Base-by-base conservation (phyloP, 2,329 filamentous ascomycete genomes). In the Talaromyces sp. region DNA sequence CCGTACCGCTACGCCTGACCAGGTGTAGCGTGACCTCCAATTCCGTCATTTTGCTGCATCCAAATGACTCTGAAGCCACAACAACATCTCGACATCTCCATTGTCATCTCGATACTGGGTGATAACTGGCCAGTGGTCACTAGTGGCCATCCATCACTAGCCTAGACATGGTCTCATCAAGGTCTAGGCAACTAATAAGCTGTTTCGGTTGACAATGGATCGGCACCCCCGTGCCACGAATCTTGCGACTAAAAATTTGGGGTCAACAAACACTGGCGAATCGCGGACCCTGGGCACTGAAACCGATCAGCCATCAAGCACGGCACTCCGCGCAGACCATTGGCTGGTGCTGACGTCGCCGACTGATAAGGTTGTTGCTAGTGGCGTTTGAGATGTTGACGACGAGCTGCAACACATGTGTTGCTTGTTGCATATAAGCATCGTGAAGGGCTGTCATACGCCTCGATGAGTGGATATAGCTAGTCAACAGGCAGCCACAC, bases 151-250 rank as follows among this genome's bases (percentile, higher is more conserved):
- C 29, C 22, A 22, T 19, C 31, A 36, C 49, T n/a, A 53, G 25
- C 22, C 13, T 29, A 59, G 31, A 58, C 54, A 38, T 58, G 22
- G 54, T 25, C 34, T 31, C 36, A 59, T n/a, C 10, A 29, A 27
- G 38, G 38, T 11, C 36, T 45, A n/a, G 40, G 29, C 40, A 61
- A 38, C 29, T 36, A 56, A 56, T 36, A 36, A 19, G n/a, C 11
- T 36, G 53, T 36, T 38, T 38, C 31, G 31, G 10, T 36, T 54
- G 27, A 36, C 19, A 19, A 36, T 56, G 27, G 47, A 62, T 62
- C 47, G 54, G 34, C 60, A 62, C 60, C 15, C 47, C 22, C 60
- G 22, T 62, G 60, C 60, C 59, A 40, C 47, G 13, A 51, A 38
- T 45, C 19, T 36, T n/a, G 45, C 43, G 17, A 29, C 60, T 13